These are phyloP conservation scores for Ceriops zippeliana DNA, from an alignment of 345 rosid genomes.

Conservation along the genomic window DNA sequence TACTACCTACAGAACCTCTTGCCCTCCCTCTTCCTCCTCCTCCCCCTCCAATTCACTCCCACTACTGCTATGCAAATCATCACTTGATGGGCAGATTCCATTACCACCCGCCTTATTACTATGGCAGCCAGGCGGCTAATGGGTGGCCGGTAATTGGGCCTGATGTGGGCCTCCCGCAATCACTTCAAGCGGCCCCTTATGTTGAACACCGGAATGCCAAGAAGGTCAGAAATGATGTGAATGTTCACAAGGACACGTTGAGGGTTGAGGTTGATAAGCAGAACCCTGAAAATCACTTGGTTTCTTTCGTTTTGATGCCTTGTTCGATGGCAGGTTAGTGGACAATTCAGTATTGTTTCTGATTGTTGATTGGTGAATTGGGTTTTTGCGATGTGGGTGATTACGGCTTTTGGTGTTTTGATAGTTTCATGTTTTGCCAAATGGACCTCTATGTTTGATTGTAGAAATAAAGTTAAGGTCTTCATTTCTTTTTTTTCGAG, in stretches of 20 bases:
- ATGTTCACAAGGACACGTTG: slow-evolving; percentile 81
- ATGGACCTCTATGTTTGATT: slow-evolving; percentile 1
- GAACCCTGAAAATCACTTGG: slow-evolving; percentile 64
- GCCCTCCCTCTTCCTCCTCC: slow-evolving; percentile 39
- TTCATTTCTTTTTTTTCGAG: neutral
- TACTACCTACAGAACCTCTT: slow-evolving; percentile 18
- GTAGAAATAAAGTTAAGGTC: slow-evolving; percentile 13
- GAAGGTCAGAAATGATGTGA: slow-evolving; percentile 88
- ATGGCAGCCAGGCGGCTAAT: slow-evolving; percentile 36
- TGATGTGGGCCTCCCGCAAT: slow-evolving; percentile 28
- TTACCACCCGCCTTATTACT: slow-evolving; percentile 53
- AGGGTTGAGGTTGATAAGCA: slow-evolving; percentile 56
- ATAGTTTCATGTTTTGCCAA: neutral
- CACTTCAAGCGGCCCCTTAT: slow-evolving; percentile 47
- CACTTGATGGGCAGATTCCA: slow-evolving; percentile 42
- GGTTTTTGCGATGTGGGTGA: slow-evolving; percentile 1
- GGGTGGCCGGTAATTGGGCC: slow-evolving; percentile 50
- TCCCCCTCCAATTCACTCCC: slow-evolving; percentile 39
- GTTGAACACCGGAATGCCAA: slow-evolving; percentile 82
- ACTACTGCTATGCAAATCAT: slow-evolving; percentile 37
- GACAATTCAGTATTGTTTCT: neutral
- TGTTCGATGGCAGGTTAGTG: slow-evolving; percentile 78
- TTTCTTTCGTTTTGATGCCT: slow-evolving; percentile 84
- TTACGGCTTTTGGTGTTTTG: neutral
- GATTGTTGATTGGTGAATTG: neutral